A percentile compares a stretch with the other conserved stretches of the same genome.
These are phyloP conservation scores for Plasmopara viticola DNA, from an alignment of 352 stramenopile species.

Conservation along the genomic window DNA sequence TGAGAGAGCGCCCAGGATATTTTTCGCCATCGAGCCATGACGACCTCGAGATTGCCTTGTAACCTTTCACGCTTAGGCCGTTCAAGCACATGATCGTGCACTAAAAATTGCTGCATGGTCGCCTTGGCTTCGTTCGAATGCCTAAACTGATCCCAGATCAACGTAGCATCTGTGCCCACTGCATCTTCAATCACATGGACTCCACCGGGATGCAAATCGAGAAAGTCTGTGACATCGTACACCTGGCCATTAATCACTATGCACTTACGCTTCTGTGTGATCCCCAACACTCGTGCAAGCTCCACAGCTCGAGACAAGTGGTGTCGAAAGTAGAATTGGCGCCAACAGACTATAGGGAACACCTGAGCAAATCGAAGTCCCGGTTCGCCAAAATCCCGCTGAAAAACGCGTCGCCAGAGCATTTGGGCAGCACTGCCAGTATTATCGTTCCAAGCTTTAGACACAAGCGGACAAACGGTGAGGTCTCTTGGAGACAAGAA, in stretches of 20 bases:
- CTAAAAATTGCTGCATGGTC: constrained; percentile 56
- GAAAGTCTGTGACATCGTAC: constrained; percentile 65
- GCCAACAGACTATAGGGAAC: constrained; percentile 49
- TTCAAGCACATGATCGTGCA: constrained; percentile 41
- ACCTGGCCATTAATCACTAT: constrained; percentile 55
- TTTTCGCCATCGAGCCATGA: constrained; percentile 39
- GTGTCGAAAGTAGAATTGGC: constrained; percentile 71
- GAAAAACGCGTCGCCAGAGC: constrained; percentile 51
- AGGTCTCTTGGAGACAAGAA: constrained; percentile 49
- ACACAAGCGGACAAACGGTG: constrained; percentile 36
- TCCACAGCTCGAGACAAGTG: constrained; percentile 60
- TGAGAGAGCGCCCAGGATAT: constrained; percentile 51
- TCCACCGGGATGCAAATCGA: constrained; percentile 59
- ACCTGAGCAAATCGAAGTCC: constrained; percentile 42
- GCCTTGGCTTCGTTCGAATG: constrained; percentile 57
- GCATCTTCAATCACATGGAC: constrained; percentile 68
- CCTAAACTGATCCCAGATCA: constrained; percentile 65
- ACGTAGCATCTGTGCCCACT: constrained; percentile 57
- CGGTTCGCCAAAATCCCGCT: constrained; percentile 46
- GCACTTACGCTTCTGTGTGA: constrained; percentile 40
- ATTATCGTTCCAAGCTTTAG: constrained; percentile 26
- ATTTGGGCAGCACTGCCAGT: constrained; percentile 29
- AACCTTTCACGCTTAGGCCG: constrained; percentile 15
- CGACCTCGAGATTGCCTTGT: constrained; percentile 32
- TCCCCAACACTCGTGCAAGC: constrained; percentile 40